Conservation (phyloP, 1,139 yeast genomes). For the Nakaseomyces uthaithaninus region DNA sequence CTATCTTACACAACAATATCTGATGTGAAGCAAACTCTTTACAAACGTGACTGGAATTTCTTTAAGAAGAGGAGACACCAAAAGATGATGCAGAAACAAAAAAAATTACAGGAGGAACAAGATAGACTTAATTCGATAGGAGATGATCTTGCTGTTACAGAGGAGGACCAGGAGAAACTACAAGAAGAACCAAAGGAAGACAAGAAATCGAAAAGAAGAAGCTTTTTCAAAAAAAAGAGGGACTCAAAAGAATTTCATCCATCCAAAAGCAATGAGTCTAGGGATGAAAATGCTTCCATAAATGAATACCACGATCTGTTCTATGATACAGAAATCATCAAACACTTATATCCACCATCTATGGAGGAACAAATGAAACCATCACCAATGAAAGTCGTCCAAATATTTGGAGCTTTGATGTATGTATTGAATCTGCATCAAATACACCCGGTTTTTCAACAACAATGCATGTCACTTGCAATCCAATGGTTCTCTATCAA, state of each 20-base stretch:
- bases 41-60: slow-evolving; percentile 69
- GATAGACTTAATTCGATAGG: slow-evolving; percentile 3
- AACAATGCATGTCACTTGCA: slow-evolving; percentile 71
- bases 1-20: slow-evolving; percentile 58
- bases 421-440: slow-evolving; percentile 78
- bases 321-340: slow-evolving; percentile 55
- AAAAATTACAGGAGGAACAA: slow-evolving; percentile 8
- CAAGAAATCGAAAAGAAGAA: slow-evolving; percentile 4
- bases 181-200: slow-evolving; percentile 1
- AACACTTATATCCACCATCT: slow-evolving; percentile 67
- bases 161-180: slow-evolving; percentile 5
- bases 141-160: not conserved
- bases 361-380: slow-evolving; percentile 64
- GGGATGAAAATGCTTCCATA: slow-evolving; percentile 7
- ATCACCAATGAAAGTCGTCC: slow-evolving; percentile 78
- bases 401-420: slow-evolving; percentile 79
- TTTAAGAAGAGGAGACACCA: slow-evolving; percentile 42
- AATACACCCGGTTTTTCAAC: slow-evolving; percentile 65
- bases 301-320: slow-evolving; percentile 14
- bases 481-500: slow-evolving; percentile 69
- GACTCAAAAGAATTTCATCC: slow-evolving; percentile 2
- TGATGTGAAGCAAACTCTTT: slow-evolving; percentile 48
- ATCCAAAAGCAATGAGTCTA: slow-evolving; percentile 2
- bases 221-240: slow-evolving; percentile 3
- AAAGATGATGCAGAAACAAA: slow-evolving; percentile 12